Evolutionary conservation across 305 asterid genomes (phyloP).

Genomic region (Fraxinus sp.): DNA sequence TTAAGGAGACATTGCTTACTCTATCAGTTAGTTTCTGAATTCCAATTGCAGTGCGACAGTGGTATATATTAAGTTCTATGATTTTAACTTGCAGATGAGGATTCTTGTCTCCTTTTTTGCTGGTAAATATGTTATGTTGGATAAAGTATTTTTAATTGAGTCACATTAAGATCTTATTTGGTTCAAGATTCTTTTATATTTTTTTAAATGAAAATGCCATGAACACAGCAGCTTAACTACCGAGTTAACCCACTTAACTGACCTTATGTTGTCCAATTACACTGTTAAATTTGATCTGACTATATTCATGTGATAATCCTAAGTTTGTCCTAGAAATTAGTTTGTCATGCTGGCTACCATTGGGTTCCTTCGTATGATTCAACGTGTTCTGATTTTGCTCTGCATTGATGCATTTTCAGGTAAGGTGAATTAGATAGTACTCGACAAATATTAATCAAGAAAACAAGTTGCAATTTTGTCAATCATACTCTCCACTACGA

Average conservation of each 20-base stretch:
- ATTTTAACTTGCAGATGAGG: neutral
- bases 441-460: neutral
- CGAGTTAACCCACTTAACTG: constrained; percentile 1
- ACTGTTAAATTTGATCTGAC: neutral
- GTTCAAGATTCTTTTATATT: neutral
- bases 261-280: neutral
- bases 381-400: neutral
- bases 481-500: neutral
- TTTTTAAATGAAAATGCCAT: neutral
- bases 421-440: neutral
- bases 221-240: neutral
- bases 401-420: neutral
- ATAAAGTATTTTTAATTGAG: neutral
- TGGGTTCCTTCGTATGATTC: neutral
- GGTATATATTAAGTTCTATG: neutral
- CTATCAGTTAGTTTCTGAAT: neutral
- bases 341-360: neutral
- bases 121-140: neutral
- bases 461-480: neutral
- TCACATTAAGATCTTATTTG: neutral
- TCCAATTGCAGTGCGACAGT: neutral
- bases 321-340: neutral
- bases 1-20: neutral
- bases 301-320: neutral
- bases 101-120: neutral